phyloP scores from a whole-genome alignment of 1,284 basidiomycete genomes.

The Sparassis latifolia region DNA sequence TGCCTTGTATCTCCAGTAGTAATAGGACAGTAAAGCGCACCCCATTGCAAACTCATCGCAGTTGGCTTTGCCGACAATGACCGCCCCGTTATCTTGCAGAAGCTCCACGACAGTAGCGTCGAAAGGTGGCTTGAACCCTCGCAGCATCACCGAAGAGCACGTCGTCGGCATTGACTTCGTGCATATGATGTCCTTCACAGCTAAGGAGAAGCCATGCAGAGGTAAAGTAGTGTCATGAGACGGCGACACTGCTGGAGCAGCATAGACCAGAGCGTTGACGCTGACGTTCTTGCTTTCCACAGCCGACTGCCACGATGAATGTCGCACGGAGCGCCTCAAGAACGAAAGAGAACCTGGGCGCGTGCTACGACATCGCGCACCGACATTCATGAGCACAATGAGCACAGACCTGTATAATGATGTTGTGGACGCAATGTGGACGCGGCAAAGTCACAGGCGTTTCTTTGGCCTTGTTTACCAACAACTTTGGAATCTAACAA shows the following conservation, averaged over 20 bases:
- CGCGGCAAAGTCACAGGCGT: background rate
- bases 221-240: constrained; percentile 12
- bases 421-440: too few relatives aligned
- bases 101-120: constrained; percentile 81
- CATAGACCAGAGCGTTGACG: constrained; percentile 48
- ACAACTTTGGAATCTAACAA: constrained; percentile 18
- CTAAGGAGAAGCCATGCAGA: constrained; percentile 46
- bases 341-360: background rate
- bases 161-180: constrained; percentile 66
- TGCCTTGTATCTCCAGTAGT: constrained; percentile 12
- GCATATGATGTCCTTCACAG: constrained; percentile 86
- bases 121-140: constrained; percentile 74
- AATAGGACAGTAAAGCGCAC: constrained; percentile 33
- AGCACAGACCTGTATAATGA: too few relatives aligned
- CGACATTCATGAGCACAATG: background rate
- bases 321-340: background rate
- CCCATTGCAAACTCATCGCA: constrained; percentile 99
- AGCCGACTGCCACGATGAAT: background rate
- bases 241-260: constrained; percentile 4
- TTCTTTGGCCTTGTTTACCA: constrained; percentile 20
- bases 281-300: constrained; percentile 1
- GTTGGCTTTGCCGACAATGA: constrained; percentile 85
- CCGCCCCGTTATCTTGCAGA: constrained; percentile 61
- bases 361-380: background rate
- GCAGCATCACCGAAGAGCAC: constrained; percentile 73